Evolutionary conservation across 2,329 filamentous ascomycete genomes (phyloP).

Genomic region (Chalara sp.): DNA sequence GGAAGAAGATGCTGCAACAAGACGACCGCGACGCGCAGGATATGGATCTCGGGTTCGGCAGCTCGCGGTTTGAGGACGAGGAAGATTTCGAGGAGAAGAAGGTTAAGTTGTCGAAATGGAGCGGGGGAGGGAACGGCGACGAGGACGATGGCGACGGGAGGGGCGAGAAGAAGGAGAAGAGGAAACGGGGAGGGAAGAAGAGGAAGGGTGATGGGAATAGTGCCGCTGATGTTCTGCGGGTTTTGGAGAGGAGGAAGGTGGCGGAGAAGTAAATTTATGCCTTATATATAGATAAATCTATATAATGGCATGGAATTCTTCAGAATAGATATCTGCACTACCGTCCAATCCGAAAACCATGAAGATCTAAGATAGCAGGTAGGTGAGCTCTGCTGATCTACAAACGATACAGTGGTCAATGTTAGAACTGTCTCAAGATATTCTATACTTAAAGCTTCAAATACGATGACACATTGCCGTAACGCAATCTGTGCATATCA

Average conservation of each 20-base stretch:
- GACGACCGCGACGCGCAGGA: conserved; percentile 80
- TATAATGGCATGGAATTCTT: no score
- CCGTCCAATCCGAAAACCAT: no score
- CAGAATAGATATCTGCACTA: no score
- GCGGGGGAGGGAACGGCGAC: conserved; percentile 42
- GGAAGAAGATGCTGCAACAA: conserved; percentile 66
- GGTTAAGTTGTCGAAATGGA: conserved; percentile 64
- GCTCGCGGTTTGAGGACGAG: conserved; percentile 78
- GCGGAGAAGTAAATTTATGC: not conserved
- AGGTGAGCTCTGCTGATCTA: no score
- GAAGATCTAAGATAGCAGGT: no score
- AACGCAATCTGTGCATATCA: no score
- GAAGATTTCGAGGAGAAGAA: conserved; percentile 67
- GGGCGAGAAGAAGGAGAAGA: conserved; percentile 44
- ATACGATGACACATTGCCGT: no score
- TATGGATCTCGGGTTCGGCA: conserved; percentile 91
- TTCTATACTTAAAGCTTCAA: no score
- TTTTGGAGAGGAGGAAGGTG: conserved; percentile 50
- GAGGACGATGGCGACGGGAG: conserved; percentile 33
- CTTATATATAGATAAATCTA: no score
- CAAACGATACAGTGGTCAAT: no score
- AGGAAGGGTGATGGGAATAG: conserved; percentile 73
- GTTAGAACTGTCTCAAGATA: no score
- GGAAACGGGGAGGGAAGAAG: conserved; percentile 68
- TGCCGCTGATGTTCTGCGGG: conserved; percentile 71